Evolutionary conservation across 148 eudicot genomes (phyloP).

Genomic region (Rhododendron griersonianum): DNA sequence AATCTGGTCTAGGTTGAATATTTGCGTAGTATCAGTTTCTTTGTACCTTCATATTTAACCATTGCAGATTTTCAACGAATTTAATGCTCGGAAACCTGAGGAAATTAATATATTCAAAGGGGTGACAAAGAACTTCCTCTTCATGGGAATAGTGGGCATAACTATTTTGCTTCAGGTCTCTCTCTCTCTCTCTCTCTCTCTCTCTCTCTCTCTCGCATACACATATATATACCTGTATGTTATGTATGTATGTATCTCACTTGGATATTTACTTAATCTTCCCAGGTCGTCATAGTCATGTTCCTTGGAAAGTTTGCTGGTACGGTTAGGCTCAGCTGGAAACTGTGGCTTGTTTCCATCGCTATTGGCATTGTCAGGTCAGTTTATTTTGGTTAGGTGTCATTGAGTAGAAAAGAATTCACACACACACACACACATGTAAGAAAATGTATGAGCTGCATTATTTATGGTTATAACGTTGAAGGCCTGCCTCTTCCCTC

Average conservation of each 20-base stretch:
- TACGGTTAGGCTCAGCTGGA: conserved; percentile 76
- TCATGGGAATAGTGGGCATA: conserved; percentile 67
- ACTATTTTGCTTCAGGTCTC: conserved; percentile 77
- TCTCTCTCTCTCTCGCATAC: not conserved
- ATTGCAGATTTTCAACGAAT: conserved; percentile 78
- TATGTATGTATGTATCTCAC: not conserved
- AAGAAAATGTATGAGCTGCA: not conserved
- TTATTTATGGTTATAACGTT: not conserved
- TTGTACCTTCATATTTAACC: not conserved
- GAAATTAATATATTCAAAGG: conserved; percentile 80
- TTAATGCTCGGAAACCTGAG: conserved; percentile 95
- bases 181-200: conserved; percentile 10
- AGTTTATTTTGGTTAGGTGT: conserved; percentile 4
- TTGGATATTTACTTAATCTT: not conserved
- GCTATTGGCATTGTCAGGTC: conserved; percentile 73
- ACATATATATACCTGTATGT: not conserved
- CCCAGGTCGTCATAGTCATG: conserved; percentile 66
- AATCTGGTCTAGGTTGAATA: not conserved
- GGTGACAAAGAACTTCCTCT: conserved; percentile 58
- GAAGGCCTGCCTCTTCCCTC: not conserved
- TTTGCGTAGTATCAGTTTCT: not conserved
- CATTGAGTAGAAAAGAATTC: not conserved
- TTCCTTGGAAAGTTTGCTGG: conserved; percentile 81
- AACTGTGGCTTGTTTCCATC: conserved; percentile 72
- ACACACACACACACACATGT: not conserved